Evolutionary conservation across 768 basidiomycete species (phyloP).

Genomic region (Lactarius hengduanensis): DNA sequence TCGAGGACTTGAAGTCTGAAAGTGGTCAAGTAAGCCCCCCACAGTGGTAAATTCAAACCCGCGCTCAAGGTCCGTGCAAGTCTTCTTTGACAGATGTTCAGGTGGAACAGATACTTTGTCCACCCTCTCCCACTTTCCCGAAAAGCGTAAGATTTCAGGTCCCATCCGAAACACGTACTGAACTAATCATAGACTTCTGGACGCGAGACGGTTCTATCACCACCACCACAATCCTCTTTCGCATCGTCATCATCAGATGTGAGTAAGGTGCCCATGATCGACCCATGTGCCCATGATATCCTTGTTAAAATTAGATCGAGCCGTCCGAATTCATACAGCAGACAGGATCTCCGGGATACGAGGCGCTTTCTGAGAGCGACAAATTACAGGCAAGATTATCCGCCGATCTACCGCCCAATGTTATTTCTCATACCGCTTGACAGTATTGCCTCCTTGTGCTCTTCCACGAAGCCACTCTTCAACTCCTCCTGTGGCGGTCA

Average conservation of each 20-base stretch:
- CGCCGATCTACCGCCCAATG: neutral
- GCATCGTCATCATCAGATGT: conserved; percentile 10
- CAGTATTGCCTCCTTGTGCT: conserved; percentile 75
- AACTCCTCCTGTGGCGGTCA: conserved; percentile 70
- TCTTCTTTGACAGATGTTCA: conserved; percentile 16
- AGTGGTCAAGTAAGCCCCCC: conserved; percentile 14
- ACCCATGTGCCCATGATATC: neutral
- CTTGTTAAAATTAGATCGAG: conserved; percentile 6
- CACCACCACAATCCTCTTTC: neutral
- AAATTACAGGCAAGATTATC: conserved; percentile 24
- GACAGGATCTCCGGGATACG: conserved; percentile 25
- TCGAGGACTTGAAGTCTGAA: conserved; percentile 20
- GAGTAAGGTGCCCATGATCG: conserved; percentile 5
- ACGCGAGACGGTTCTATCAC: conserved; percentile 7
- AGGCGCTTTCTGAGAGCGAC: conserved; percentile 26
- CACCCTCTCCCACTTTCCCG: neutral
- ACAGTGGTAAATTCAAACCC: conserved; percentile 3
- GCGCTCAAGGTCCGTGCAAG: conserved; percentile 8
- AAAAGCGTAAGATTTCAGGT: conserved; percentile 11
- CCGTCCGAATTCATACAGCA: conserved; percentile 15
- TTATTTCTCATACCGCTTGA: neutral
- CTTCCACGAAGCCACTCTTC: conserved; percentile 66
- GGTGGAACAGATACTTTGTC: conserved; percentile 3
- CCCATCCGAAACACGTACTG: neutral
- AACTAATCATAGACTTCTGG: neutral